A percentile compares a stretch with the other conserved stretches of the same genome.
Conservation (phyloP, 768 basidiomycete species). For the Phaffia australis region DNA sequence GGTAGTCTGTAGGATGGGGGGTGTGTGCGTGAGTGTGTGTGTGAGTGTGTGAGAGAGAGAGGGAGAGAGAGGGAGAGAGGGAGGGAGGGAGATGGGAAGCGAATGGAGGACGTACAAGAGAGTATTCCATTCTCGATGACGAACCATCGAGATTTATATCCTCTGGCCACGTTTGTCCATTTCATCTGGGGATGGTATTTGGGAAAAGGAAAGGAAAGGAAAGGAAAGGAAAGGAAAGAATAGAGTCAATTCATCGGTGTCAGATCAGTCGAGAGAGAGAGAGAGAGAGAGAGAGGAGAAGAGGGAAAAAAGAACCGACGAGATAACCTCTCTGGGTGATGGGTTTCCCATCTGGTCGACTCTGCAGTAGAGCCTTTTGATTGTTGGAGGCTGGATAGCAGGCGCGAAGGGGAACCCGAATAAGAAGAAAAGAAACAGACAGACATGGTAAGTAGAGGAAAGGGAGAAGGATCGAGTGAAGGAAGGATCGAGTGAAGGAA, state of each 20-base stretch:
- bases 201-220: conserved; percentile 3
- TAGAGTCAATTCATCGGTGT: conserved; percentile 50
- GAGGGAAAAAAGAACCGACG: conserved; percentile 8
- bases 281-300: neutral
- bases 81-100: neutral
- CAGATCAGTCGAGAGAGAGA: conserved; percentile 49
- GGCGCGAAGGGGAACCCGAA: conserved; percentile 64
- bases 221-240: conserved; percentile 21
- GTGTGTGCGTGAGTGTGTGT: conserved; percentile 26
- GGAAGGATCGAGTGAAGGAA: no score
- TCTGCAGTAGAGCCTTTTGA: conserved; percentile 20
- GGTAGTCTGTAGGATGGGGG: conserved; percentile 50
- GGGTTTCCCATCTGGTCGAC: conserved; percentile 16
- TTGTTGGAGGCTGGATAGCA: conserved; percentile 38
- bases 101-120: conserved; percentile 52
- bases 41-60: neutral
- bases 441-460: conserved; percentile 11
- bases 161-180: conserved; percentile 82
- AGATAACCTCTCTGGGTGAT: conserved; percentile 17
- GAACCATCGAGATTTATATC: conserved; percentile 85
- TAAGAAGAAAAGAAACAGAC: conserved; percentile 52
- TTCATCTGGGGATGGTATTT: conserved; percentile 48
- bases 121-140: conserved; percentile 72
- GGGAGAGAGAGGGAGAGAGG: neutral
- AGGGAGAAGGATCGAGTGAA: neutral